These are phyloP conservation scores for Wickerhamiella vanderwaltii DNA, from an alignment of 805 yeast species.

Conservation along the genomic window DNA sequence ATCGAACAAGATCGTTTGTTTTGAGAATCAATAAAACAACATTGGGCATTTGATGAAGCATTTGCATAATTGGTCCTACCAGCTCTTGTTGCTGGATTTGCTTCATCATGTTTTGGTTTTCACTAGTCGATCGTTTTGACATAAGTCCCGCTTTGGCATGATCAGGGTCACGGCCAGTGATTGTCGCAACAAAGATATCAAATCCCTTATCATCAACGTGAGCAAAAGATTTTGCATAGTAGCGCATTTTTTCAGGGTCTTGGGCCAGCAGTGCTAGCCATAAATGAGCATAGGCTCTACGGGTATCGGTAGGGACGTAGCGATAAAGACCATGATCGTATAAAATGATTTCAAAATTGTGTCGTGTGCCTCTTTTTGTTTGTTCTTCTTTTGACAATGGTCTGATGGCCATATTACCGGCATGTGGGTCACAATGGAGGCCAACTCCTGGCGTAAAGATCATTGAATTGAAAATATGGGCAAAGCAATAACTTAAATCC, in stretches of 20 bases:
- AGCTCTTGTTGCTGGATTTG: constrained; percentile 52
- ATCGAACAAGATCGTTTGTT: constrained; percentile 87
- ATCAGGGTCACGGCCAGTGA: constrained; percentile 84
- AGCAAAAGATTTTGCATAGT: constrained; percentile 69
- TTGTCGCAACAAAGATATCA: constrained; percentile 79
- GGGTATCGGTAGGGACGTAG: constrained; percentile 61
- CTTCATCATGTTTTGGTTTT: constrained; percentile 53
- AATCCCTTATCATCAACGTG: constrained; percentile 66
- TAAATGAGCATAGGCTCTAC: constrained; percentile 75
- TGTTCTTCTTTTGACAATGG: constrained; percentile 24
- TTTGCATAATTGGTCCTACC: constrained; percentile 62
- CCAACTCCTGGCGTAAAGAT: constrained; percentile 86
- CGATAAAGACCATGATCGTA: constrained; percentile 95
- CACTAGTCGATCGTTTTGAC: constrained; percentile 44
- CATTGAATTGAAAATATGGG: constrained; percentile 90
- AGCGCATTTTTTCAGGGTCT: constrained; percentile 51
- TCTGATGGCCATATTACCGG: constrained; percentile 86
- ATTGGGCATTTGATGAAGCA: constrained; percentile 69
- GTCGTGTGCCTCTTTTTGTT: constrained; percentile 29
- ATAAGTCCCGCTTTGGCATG: constrained; percentile 54
- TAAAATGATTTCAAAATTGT: constrained; percentile 79
- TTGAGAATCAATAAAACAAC: constrained; percentile 76
- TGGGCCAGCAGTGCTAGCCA: constrained; percentile 82
- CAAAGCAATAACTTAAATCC: constrained; percentile 71
- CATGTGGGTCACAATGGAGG: constrained; percentile 96